Conservation (phyloP, 2,329 filamentous ascomycete species). For the Ampelomyces quisqualis region DNA sequence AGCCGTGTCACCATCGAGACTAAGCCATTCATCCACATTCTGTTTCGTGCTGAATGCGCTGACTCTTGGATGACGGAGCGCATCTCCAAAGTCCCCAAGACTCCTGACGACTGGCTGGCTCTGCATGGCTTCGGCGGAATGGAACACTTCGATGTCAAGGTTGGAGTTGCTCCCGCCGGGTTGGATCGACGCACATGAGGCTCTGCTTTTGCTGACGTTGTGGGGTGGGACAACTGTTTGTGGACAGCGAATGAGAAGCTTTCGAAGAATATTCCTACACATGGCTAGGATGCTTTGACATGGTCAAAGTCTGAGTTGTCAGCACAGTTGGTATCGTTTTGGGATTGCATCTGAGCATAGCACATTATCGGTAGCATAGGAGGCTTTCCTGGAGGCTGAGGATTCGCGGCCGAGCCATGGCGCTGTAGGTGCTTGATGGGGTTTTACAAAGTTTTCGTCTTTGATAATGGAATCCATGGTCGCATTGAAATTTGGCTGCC, state of each 20-base stretch:
- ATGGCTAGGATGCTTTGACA: not conserved
- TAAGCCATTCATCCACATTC: conserved; percentile 27
- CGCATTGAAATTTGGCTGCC: too few species aligned
- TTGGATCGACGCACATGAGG: not conserved
- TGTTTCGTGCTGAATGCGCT: conserved; percentile 23
- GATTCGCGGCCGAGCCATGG: too few species aligned
- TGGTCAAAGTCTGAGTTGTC: not conserved
- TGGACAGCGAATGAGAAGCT: too few species aligned
- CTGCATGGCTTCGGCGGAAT: conserved; percentile 25
- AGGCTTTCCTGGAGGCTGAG: too few species aligned
- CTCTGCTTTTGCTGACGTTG: too few species aligned
- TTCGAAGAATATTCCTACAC: conserved; percentile 1
- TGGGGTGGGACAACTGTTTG: too few species aligned
- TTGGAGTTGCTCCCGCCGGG: conserved; percentile 15
- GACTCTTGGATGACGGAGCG: conserved; percentile 27
- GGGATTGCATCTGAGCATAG: too few species aligned
- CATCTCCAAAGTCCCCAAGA: conserved; percentile 11
- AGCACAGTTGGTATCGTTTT: not conserved
- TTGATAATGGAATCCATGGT: too few species aligned
- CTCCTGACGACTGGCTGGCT: conserved; percentile 17
- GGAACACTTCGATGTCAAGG: conserved; percentile 33
- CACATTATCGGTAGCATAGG: too few species aligned
- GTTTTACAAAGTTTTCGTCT: too few species aligned
- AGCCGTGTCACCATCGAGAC: not conserved
- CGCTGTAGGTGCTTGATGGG: too few species aligned